These are phyloP conservation scores for Mucor sp. DNA, from an alignment of 371 early-diverging fungal species.

Conservation along the genomic window DNA sequence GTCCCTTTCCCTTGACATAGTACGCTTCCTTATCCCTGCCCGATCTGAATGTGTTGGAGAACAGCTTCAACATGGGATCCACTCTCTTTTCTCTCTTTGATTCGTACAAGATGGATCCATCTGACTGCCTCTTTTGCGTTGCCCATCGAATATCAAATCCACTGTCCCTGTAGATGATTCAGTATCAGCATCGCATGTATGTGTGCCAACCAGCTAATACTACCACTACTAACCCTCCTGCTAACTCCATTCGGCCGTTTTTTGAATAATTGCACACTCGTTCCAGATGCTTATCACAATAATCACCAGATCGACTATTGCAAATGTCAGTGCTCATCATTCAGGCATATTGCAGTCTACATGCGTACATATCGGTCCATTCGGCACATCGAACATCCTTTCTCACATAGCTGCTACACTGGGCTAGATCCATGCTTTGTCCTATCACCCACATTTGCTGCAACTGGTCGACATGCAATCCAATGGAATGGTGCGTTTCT, in stretches of 20 bases:
- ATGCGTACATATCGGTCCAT: slow-evolving; percentile 37
- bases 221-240: slow-evolving; percentile 44
- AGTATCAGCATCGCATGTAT: neutral
- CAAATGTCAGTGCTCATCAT: neutral
- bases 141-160: slow-evolving; percentile 44
- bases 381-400: slow-evolving; percentile 30
- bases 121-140: slow-evolving; percentile 9
- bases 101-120: slow-evolving; percentile 15
- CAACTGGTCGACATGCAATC: slow-evolving; percentile 26
- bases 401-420: slow-evolving; percentile 26
- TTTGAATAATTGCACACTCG: slow-evolving; percentile 33
- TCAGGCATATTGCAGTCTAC: neutral
- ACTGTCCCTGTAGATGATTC: slow-evolving; percentile 20
- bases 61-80: neutral
- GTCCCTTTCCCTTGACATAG: slow-evolving; percentile 30
- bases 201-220: too few species aligned
- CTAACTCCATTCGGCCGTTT: slow-evolving; percentile 48
- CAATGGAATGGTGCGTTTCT: slow-evolving; percentile 17
- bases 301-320: slow-evolving; percentile 40
- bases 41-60: neutral
- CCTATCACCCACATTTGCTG: slow-evolving; percentile 43
- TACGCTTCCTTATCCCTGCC: slow-evolving; percentile 25
- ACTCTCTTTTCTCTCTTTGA: slow-evolving; percentile 5
- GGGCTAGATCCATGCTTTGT: slow-evolving; percentile 35
- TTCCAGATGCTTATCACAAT: slow-evolving; percentile 41